Percentiles rank a stretch among this genome's conserved stretches.
Evolutionary conservation across 1,284 basidiomycete species (phyloP).

Genomic region (Apiotrichum siamense): DNA sequence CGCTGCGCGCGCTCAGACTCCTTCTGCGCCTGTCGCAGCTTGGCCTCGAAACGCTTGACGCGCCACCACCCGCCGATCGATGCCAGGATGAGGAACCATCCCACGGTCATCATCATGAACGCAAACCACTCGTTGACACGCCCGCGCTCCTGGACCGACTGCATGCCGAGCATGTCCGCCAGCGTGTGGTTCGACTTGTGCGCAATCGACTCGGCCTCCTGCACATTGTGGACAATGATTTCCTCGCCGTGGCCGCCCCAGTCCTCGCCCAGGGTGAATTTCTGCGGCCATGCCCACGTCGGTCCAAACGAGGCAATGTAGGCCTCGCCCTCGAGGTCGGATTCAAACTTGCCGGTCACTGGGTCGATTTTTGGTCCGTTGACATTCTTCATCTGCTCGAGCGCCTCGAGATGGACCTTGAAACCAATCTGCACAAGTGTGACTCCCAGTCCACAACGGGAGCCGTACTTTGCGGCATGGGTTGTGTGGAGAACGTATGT

Average conservation of each 20-base stretch:
- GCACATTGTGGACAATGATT: conserved; percentile 41
- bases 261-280: neutral
- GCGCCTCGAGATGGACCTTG: conserved; percentile 58
- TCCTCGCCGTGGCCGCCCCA: conserved; percentile 5
- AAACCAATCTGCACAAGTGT: conserved; percentile 92
- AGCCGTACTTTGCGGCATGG: conserved; percentile 90
- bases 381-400: conserved; percentile 41
- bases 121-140: conserved; percentile 70
- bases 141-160: conserved; percentile 42
- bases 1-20: conserved; percentile 39
- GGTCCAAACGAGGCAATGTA: conserved; percentile 29
- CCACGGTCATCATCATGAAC: conserved; percentile 84
- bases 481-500: conserved; percentile 90
- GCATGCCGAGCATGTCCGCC: conserved; percentile 29
- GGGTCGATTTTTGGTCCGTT: conserved; percentile 34
- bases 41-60: conserved; percentile 59
- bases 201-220: conserved; percentile 46
- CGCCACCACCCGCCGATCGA: conserved; percentile 75
- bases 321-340: conserved; percentile 35
- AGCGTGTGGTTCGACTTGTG: conserved; percentile 40
- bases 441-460: conserved; percentile 86
- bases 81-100: conserved; percentile 82
- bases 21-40: conserved; percentile 31
- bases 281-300: neutral
- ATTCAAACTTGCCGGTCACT: conserved; percentile 16